Evolutionary conservation across 2,329 filamentous ascomycete species (phyloP).

Genomic region (Arthrobotrys sphaeroides): DNA sequence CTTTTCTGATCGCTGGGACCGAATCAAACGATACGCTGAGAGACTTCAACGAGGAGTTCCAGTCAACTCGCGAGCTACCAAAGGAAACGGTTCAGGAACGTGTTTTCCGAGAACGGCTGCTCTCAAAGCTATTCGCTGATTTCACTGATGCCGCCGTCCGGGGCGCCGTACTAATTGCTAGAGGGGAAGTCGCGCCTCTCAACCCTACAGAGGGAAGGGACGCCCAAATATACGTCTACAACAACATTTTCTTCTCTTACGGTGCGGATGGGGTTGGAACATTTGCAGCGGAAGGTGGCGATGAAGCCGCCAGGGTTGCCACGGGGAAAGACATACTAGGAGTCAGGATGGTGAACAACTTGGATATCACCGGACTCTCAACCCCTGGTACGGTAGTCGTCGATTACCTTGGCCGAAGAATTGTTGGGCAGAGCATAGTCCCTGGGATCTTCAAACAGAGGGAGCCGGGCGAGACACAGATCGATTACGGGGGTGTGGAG

Average conservation of each 20-base stretch:
- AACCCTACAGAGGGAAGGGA: conserved; percentile 93
- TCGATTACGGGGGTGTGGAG: conserved; percentile 97
- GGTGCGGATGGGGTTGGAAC: conserved; percentile 97
- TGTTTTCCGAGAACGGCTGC: conserved; percentile 91
- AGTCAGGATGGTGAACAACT: conserved; percentile 93
- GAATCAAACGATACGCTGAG: conserved; percentile 94
- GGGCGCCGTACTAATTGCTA: conserved; percentile 88
- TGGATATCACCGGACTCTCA: conserved; percentile 93
- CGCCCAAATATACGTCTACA: conserved; percentile 98
- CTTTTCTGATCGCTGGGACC: conserved; percentile 85
- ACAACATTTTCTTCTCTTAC: conserved; percentile 99
- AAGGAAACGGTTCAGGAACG: conserved; percentile 94
- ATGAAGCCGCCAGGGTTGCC: conserved; percentile 93
- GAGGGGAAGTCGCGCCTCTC: conserved; percentile 88
- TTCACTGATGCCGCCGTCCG: conserved; percentile 95
- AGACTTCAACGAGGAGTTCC: conserved; percentile 99
- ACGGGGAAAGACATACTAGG: conserved; percentile 96
- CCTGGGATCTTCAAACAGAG: conserved; percentile 99
- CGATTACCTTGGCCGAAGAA: conserved; percentile 95
- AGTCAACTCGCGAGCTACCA: conserved; percentile 92
- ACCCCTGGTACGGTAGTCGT: conserved; percentile 96
- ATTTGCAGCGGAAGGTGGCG: conserved; percentile 93
- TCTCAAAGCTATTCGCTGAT: conserved; percentile 95
- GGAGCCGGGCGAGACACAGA: conserved; percentile 96
- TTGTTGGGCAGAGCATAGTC: conserved; percentile 97